phyloP scores from a whole-genome alignment of 495 filamentous ascomycete genomes.

The Aspergillus steynii region DNA sequence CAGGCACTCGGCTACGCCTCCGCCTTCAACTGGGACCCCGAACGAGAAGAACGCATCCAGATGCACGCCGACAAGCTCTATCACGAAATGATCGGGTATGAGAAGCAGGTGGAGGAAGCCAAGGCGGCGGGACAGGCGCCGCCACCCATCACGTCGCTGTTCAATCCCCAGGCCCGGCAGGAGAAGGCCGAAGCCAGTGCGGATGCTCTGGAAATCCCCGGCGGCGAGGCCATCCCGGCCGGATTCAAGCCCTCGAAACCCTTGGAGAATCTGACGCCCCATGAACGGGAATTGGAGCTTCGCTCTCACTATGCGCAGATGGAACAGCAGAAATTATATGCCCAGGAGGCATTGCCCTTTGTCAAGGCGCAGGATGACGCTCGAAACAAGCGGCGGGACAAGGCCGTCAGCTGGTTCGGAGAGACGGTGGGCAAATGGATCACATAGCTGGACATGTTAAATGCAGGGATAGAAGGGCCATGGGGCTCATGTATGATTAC shows the following conservation, averaged over 20 bases:
- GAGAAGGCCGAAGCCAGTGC: constrained; percentile 7
- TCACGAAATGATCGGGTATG: constrained; percentile 78
- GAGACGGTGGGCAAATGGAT: constrained; percentile 51
- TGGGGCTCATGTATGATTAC: too few relatives aligned
- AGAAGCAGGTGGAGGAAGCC: constrained; percentile 65
- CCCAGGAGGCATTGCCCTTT: constrained; percentile 50
- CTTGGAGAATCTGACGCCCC: constrained; percentile 58
- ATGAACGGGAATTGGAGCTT: constrained; percentile 67
- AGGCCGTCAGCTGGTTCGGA: constrained; percentile 57
- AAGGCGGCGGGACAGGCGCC: constrained; percentile 56
- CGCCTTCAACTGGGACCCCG: constrained; percentile 57
- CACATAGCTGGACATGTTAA: constrained; percentile 19
- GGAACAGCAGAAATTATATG: constrained; percentile 56
- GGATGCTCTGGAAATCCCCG: constrained; percentile 33
- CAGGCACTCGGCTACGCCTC: constrained; percentile 89
- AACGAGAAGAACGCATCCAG: constrained; percentile 86
- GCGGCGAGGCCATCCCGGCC: constrained; percentile 35
- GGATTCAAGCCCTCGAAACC: constrained; percentile 50
- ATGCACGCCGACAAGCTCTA: constrained; percentile 92
- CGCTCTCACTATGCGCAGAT: constrained; percentile 61
- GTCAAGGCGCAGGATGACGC: constrained; percentile 59
- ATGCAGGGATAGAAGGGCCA: background rate
- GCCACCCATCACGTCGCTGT: constrained; percentile 40
- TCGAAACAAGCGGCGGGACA: constrained; percentile 56
- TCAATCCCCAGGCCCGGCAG: constrained; percentile 35